Evolutionary conservation across 1,284 basidiomycete genomes (phyloP), one percentile per base, ranked within the genome.

Genomic region (Paramarasmius palmivorus): DNA sequence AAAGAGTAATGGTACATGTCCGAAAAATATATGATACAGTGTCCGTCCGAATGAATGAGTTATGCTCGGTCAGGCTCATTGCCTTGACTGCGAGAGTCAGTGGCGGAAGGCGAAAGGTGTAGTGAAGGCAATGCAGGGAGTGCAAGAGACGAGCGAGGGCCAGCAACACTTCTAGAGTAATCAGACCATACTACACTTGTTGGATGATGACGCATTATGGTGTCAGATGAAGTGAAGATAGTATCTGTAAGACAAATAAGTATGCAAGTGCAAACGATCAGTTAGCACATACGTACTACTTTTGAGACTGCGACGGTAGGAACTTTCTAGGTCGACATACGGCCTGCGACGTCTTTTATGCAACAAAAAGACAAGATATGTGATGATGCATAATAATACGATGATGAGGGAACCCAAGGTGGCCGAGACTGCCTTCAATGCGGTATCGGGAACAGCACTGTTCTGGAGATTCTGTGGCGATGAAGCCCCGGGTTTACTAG

Each of bases 131-230:
- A 32, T 32, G 29, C 6, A 6, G 29, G 29, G 12, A 32, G 29
- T 12, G 29, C n/a, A n/a, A n/a, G n/a, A n/a, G n/a, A n/a, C n/a
- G n/a, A n/a, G n/a, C n/a, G 29, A 32, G 12, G 29, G 29, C 29
- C 12, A 6, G 12, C 29, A 12, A 12, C 12, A 44, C 22, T 44
- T n/a, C 41, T n/a, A 8, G 41, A 44, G 20, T 44, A 44, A 23
- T 44, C 41, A 25, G 41, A 44, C 22, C n/a, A 44, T 26, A 44
- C 29, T 12, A 6, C 6, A 32, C 29, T 32, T 26, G 6, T n/a
- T 26, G 48, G 48, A 40, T 50, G 36, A 25, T 50, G n/a, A 8
- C 36, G 48, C 37, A 38, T 39, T n/a, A 50, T 50, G 17, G 48
- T 38, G 25, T 50, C 48, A 17, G 36, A 38, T 3, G 48, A 39